Percentiles rank a stretch among this genome's conserved stretches.
phyloP scores from a whole-genome alignment of 2,329 filamentous ascomycete species.

The Tolypocladium pustulatum region DNA sequence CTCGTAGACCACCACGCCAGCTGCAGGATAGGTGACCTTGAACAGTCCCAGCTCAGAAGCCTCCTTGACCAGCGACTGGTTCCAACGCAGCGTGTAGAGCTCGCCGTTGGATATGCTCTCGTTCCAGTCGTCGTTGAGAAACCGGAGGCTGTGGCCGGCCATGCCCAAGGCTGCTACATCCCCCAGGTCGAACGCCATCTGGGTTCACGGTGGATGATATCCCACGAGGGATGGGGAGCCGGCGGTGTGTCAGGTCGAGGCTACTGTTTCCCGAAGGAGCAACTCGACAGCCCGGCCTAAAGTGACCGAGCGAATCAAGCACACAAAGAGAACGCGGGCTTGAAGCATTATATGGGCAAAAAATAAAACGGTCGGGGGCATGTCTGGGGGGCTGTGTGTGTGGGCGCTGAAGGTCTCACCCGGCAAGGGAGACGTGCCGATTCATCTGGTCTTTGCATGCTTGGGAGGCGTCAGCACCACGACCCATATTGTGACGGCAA shows the following conservation, averaged over 20 bases:
- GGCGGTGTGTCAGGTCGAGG: not conserved
- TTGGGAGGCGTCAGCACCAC: constrained; percentile 3
- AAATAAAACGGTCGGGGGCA: constrained; percentile 1
- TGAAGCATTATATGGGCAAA: constrained; percentile 10
- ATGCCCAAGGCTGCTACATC: constrained; percentile 5
- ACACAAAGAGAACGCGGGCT: constrained; percentile 5
- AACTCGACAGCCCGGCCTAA: not conserved
- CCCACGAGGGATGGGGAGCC: constrained; percentile 1
- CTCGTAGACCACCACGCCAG: constrained; percentile 18
- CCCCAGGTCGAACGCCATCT: constrained; percentile 11
- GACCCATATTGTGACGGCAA: not conserved
- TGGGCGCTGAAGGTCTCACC: constrained; percentile 12
- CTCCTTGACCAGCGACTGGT: constrained; percentile 13
- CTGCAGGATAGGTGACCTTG: constrained; percentile 17
- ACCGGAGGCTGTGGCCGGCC: constrained; percentile 17
- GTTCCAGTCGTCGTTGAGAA: constrained; percentile 23
- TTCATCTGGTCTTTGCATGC: constrained; percentile 11
- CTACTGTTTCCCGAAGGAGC: not conserved
- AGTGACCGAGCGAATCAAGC: constrained; percentile 4
- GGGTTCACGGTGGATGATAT: constrained; percentile 1
- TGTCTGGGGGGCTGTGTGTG: constrained; percentile 3
- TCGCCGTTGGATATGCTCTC: constrained; percentile 21
- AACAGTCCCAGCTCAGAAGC: constrained; percentile 17
- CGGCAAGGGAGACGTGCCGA: constrained; percentile 13
- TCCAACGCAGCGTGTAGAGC: constrained; percentile 18